phyloP scores from a whole-genome alignment of 495 filamentous ascomycete genomes.

The Pseudoneurospora amorphoporcata region DNA sequence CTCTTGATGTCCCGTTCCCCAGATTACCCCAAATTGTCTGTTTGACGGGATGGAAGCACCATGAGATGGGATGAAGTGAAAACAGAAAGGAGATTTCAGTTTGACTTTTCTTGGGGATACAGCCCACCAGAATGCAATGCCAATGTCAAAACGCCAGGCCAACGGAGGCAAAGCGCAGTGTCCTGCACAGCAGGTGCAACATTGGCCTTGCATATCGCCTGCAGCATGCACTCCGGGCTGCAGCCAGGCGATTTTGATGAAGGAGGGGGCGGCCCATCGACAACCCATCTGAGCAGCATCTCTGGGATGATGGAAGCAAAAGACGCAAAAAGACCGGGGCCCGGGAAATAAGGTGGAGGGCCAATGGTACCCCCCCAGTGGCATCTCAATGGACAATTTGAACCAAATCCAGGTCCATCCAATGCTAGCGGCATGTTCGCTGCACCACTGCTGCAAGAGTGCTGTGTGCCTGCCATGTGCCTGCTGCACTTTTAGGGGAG shows the following conservation, averaged over 20 bases:
- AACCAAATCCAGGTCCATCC: background rate
- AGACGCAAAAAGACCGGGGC: background rate
- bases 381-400: background rate
- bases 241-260: background rate
- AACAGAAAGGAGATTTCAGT: background rate
- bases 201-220: background rate
- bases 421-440: background rate
- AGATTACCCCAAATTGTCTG: background rate
- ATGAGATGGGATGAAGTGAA: background rate
- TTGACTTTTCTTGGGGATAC: background rate
- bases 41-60: background rate
- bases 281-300: background rate
- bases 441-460: background rate
- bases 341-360: background rate
- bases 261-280: background rate
- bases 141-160: slow-evolving; percentile 11
- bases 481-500: background rate
- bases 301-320: background rate
- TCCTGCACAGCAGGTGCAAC: background rate
- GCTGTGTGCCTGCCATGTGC: background rate
- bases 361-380: background rate
- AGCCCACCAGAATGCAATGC: background rate
- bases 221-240: background rate
- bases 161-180: background rate
- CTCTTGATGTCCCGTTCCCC: background rate